Conservation (phyloP, 1,139 yeast genomes). For the Yamadazyma dushanensis region DNA sequence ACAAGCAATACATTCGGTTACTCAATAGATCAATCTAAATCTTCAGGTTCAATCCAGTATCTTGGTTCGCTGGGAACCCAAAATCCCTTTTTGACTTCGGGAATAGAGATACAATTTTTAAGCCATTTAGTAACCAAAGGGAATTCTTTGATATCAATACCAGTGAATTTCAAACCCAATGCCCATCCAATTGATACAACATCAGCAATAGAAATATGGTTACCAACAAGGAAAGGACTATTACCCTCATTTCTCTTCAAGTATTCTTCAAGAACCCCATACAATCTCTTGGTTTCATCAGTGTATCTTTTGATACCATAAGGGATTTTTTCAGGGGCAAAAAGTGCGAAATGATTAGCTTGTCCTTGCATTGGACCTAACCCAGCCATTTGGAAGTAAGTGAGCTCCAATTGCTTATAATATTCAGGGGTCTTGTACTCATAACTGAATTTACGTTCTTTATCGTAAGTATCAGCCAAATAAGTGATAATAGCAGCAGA, state of each 20-base stretch:
- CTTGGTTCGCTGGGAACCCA: slow-evolving; percentile 9
- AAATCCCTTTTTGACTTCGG: slow-evolving; percentile 39
- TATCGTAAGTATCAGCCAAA: slow-evolving; percentile 58
- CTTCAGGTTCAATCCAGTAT: slow-evolving; percentile 11
- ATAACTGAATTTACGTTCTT: slow-evolving; percentile 49
- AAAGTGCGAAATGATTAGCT: slow-evolving; percentile 44
- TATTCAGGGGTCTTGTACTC: slow-evolving; percentile 44
- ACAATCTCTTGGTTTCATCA: slow-evolving; percentile 54
- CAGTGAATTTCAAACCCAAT: slow-evolving; percentile 16
- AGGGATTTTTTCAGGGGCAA: slow-evolving; percentile 48
- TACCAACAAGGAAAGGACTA: slow-evolving; percentile 57
- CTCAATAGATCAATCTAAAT: too few relatives aligned
- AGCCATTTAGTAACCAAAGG: slow-evolving; percentile 49
- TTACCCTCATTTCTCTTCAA: slow-evolving; percentile 37
- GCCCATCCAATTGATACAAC: slow-evolving; percentile 44
- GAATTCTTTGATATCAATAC: slow-evolving; percentile 40
- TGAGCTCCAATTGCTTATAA: slow-evolving; percentile 52
- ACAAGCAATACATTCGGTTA: neutral
- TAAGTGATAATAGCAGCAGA: slow-evolving; percentile 60
- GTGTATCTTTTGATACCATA: slow-evolving; percentile 54
- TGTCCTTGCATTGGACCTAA: slow-evolving; percentile 66
- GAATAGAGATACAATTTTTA: slow-evolving; percentile 32
- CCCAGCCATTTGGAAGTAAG: slow-evolving; percentile 58
- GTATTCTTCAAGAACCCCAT: slow-evolving; percentile 52
- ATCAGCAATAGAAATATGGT: slow-evolving; percentile 56